Base-by-base conservation (phyloP, 805 yeast species). In the Monosporozyma servazzii region DNA sequence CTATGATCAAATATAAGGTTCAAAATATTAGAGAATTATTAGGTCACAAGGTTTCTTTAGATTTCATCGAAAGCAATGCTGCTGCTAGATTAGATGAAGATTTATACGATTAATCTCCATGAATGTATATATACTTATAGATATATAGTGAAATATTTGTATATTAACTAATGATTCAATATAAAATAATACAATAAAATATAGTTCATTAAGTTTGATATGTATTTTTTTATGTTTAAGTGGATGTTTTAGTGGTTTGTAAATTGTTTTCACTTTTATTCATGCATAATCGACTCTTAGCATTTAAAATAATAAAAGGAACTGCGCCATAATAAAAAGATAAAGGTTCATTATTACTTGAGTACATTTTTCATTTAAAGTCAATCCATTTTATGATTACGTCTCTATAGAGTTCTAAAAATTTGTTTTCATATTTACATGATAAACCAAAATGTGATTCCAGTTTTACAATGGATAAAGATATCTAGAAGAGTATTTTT, bases 1-100 rank as follows among this genome's bases (percentile, higher is more conserved):
- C 99, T 31, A 93, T 93, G 99, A 93, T 93, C 71, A 93, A 91
- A 73, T 93, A 93, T 67, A 95, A 85, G 54, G 96, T 93, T 53
- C 84, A 88, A 59, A 93, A 93, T 70, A 93, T 93, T 64, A 84
- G 99, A 77, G 99, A 93, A 71, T 75, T 93, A 64, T 77, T 93
- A 66, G 99, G 99, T 54, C 99, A 93, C 72, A 93, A 95, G 76
- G 98, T 93, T 47, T 81, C 88, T 56, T 77, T 93, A 60, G 96
- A 88, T 67, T 91, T 93, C 71, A 86, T 93, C 61, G 97, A 93
- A 74, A 82, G 81, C 53, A 95, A 93, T 68, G 96, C 99, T 45
- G 99, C 99, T 55, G 98, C 97, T 51, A 85, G 99, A 74, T 77
- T 93, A 64, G 99, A 95, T 61, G 88, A 84, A 72, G 83, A 81